These are phyloP conservation scores for Colletotrichum orbiculare DNA, from an alignment of 2,329 filamentous ascomycete genomes.

Conservation along the genomic window DNA sequence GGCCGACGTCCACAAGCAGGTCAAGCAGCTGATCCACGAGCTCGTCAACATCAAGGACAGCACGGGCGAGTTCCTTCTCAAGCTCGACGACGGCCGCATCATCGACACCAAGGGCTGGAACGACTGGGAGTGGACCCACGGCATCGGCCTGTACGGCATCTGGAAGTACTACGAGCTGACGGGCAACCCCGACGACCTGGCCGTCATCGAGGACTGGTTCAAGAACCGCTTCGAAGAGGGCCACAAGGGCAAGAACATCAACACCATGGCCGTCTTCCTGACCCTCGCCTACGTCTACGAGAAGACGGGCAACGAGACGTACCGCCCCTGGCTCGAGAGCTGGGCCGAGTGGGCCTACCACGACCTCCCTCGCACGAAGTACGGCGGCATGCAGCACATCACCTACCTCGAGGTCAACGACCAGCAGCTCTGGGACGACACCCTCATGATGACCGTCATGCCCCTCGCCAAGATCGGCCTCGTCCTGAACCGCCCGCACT, in stretches of 20 bases:
- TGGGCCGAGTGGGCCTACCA: conserved; percentile 89
- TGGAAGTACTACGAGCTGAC: conserved; percentile 85
- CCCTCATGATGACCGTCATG: conserved; percentile 88
- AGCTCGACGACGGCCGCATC: conserved; percentile 76
- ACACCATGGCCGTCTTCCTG: conserved; percentile 83
- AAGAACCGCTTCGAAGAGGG: conserved; percentile 73
- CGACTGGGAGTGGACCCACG: conserved; percentile 87
- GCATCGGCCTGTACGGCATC: conserved; percentile 82
- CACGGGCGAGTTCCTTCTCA: conserved; percentile 79
- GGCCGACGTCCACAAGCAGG: conserved; percentile 62
- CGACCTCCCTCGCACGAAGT: conserved; percentile 77
- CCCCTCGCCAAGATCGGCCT: conserved; percentile 84
- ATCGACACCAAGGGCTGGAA: conserved; percentile 90
- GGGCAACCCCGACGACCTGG: conserved; percentile 67
- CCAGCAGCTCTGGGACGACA: conserved; percentile 86
- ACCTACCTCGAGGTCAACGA: conserved; percentile 78
- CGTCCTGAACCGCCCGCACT: conserved; percentile 75
- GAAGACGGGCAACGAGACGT: conserved; percentile 74
- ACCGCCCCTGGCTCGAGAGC: conserved; percentile 80
- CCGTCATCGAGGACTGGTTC: conserved; percentile 81
- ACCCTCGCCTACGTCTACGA: conserved; percentile 84
- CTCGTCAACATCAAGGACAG: conserved; percentile 82
- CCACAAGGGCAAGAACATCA: conserved; percentile 86
- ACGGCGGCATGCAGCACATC: conserved; percentile 79
- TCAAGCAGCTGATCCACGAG: conserved; percentile 76